Percentiles rank a stretch among this genome's conserved stretches.
Evolutionary conservation across 163 green algal genomes (phyloP).

Genomic region (Volvox carteri): DNA sequence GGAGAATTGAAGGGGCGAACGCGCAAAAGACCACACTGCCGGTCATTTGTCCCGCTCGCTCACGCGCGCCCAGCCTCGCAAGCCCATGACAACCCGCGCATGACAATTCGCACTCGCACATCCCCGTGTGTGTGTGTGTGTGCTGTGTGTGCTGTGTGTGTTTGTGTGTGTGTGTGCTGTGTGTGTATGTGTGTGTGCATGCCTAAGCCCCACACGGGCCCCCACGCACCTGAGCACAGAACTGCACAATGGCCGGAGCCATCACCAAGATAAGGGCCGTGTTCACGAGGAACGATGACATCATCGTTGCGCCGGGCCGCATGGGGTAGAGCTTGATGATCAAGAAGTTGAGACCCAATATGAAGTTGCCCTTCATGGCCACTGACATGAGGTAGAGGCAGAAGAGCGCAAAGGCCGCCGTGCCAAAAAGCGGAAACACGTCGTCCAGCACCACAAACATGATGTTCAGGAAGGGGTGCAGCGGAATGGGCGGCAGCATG

Average conservation of each 20-base stretch:
- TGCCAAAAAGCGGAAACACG: constrained; percentile 93
- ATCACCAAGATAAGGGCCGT: constrained; percentile 92
- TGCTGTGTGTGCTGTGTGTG: too few species aligned
- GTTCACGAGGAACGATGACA: constrained; percentile 98
- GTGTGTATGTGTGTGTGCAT: too few species aligned
- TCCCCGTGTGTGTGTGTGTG: too few species aligned
- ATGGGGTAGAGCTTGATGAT: constrained; percentile 94
- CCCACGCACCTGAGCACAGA: constrained; percentile 83
- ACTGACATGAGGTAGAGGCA: constrained; percentile 94
- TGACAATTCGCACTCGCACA: too few species aligned
- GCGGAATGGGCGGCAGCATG: constrained; percentile 88
- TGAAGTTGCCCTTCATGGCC: constrained; percentile 58
- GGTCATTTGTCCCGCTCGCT: too few species aligned
- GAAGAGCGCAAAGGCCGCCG: constrained; percentile 91
- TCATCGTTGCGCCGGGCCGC: constrained; percentile 88
- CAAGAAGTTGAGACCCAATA: constrained; percentile 87
- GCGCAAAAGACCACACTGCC: too few species aligned
- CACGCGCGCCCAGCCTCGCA: too few species aligned
- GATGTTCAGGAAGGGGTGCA: constrained; percentile 92
- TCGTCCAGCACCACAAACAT: constrained; percentile 82
- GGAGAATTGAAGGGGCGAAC: too few species aligned
- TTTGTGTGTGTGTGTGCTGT: too few species aligned
- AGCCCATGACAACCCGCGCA: too few species aligned
- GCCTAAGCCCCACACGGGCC: too few species aligned
- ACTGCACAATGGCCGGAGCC: constrained; percentile 93